Percentiles rank a stretch among this genome's conserved stretches.
Conservation (phyloP, 1,284 basidiomycete genomes). For the Chalciporus sp. region DNA sequence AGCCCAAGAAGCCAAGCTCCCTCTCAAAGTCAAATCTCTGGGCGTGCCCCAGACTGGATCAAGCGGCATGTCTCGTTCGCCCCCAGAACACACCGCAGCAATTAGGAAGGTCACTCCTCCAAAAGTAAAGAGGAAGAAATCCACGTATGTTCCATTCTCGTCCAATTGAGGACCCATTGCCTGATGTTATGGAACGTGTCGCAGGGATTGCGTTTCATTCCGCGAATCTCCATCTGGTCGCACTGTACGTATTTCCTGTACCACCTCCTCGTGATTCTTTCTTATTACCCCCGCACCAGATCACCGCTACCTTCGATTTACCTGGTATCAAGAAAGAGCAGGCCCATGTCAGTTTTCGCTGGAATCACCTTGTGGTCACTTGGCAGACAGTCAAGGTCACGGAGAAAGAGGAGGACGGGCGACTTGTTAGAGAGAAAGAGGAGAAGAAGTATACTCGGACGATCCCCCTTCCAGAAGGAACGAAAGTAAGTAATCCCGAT, state of each 20-base stretch:
- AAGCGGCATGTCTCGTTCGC: constrained; percentile 23
- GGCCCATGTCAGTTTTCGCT: constrained; percentile 70
- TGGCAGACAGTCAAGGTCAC: constrained; percentile 60
- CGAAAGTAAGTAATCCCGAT: constrained; percentile 38
- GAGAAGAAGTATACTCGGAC: constrained; percentile 54
- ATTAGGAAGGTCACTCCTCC: constrained; percentile 33
- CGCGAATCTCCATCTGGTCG: constrained; percentile 67
- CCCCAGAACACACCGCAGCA: constrained; percentile 24
- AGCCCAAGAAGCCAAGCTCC: constrained; percentile 60
- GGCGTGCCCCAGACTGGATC: constrained; percentile 42
- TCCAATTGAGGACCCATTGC: constrained; percentile 2
- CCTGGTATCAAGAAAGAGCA: constrained; percentile 68
- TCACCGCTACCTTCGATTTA: constrained; percentile 59
- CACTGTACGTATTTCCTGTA: constrained; percentile 42
- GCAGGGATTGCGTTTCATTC: constrained; percentile 54
- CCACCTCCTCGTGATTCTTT: constrained; percentile 10
- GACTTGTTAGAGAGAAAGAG: constrained; percentile 58
- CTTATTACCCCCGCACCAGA: constrained; percentile 33
- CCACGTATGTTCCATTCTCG: constrained; percentile 47
- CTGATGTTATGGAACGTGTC: constrained; percentile 19
- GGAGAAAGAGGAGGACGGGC: constrained; percentile 63
- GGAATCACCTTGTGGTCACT: constrained; percentile 62
- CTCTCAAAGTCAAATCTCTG: constrained; percentile 67
- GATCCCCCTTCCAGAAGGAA: constrained; percentile 50
- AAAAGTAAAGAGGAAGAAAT: constrained; percentile 54